phyloP scores from a whole-genome alignment of 106 monocot genomes.

The Alisma plantagoaquatica region DNA sequence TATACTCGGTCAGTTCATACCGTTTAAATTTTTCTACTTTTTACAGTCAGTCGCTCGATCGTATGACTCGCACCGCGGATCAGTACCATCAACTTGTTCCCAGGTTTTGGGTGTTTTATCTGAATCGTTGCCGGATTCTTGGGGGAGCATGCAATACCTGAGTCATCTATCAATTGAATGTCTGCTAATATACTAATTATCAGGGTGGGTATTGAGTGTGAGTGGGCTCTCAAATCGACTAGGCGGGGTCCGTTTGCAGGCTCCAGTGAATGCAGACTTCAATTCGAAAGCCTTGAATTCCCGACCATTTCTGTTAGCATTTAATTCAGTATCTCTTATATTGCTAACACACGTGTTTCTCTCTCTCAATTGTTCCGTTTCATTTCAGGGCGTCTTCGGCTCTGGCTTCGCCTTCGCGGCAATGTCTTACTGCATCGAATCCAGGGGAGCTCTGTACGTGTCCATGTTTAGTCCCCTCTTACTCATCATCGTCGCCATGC shows the following conservation, averaged over 20 bases:
- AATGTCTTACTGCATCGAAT: background rate
- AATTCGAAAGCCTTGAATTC: conserved; percentile 70
- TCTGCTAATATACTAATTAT: conserved; percentile 49
- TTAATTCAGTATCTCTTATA: conserved; percentile 60
- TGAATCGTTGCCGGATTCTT: background rate
- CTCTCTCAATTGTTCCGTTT: background rate
- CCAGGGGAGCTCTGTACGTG: too few relatives aligned
- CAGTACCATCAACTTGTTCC: too few relatives aligned
- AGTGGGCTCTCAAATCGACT: too few relatives aligned
- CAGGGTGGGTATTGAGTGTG: conserved; percentile 68
- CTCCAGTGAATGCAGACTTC: too few relatives aligned
- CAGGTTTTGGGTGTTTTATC: too few relatives aligned
- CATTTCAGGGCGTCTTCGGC: too few relatives aligned
- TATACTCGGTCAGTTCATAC: conserved; percentile 22
- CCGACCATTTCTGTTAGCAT: conserved; percentile 63
- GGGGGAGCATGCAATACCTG: too few relatives aligned
- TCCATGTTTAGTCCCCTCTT: too few relatives aligned
- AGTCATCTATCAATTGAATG: background rate
- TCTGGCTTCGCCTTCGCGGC: background rate
- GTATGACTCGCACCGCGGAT: too few relatives aligned
- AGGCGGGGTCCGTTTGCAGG: conserved; percentile 61
- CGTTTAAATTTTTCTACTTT: conserved; percentile 26
- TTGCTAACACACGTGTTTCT: conserved; percentile 50
- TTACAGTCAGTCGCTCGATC: too few relatives aligned
- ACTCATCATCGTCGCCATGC: too few relatives aligned